Evolutionary conservation across 495 filamentous ascomycete genomes (phyloP), one percentile per base, ranked within the genome.

Genomic region (Penicillium bovifimosum): DNA sequence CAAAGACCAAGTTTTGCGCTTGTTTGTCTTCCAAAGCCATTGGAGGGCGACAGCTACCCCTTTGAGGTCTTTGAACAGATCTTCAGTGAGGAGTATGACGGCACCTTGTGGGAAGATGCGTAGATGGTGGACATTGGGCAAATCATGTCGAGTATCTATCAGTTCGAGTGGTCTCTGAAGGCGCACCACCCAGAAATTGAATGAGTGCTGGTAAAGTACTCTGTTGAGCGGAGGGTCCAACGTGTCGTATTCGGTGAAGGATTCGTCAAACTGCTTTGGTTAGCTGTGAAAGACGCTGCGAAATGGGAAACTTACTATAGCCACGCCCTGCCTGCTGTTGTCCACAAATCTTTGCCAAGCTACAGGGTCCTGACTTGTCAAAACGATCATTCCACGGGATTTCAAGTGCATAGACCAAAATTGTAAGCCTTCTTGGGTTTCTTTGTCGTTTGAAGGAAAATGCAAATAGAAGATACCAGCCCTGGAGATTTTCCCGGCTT

Each of bases 31-130:
- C 18, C 46, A 56, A 45, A 86, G 86, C 83, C 83, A 87, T 1
- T 66, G 61, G 5, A 88, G 53, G n/a, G 86, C 70, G 5, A 76
- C 63, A 9, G 71, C 60, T 3, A 81, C 69, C 35, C 66, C 74
- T 3, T 70, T 59, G 1, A 80, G 76, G 18, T 83, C 76, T 13
- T 0, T 69, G 69, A 48, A 81, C 54, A 86, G 76, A 49, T 84
- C 85, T 32, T 86, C 83, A 0, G 85, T 85, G 5, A 90, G 58
- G 0, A 89, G 63, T 18, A 85, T 76, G 1, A 74, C 80, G 5
- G 68, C 65, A 5, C 85, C 82, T 24, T 68, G 60, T 6, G 80
- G 79, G 43, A 89, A 86, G 3, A 88, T 59, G 2, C 79, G 75
- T 51, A 73, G 59, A 9, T 73, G 61, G 33, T 74, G 61, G 1